These are phyloP conservation scores for Theileria sp. DNA, from an alignment of 169 alveolate genomes.

Conservation along the genomic window DNA sequence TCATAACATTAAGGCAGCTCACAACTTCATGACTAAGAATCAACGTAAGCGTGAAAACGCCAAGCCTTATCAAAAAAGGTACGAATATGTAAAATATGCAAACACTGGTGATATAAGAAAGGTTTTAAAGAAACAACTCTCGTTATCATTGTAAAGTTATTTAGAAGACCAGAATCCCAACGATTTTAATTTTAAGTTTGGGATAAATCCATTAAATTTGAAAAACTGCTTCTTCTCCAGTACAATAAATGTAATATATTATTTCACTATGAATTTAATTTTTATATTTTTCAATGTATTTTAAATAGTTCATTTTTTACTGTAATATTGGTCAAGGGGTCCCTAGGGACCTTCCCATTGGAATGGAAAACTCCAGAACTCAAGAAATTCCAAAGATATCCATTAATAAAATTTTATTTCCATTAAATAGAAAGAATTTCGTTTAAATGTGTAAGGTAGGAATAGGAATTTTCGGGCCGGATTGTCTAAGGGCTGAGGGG, in stretches of 20 bases:
- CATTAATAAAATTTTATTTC: neutral
- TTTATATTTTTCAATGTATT: no score
- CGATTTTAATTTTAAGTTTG: neutral
- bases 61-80: slow-evolving; percentile 30
- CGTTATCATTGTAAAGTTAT: neutral
- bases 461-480: neutral
- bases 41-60: slow-evolving; percentile 69
- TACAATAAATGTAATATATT: neutral
- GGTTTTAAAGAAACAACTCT: slow-evolving; percentile 48
- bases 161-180: neutral
- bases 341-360: neutral
- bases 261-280: neutral
- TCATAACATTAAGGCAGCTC: slow-evolving; percentile 73
- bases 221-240: neutral
- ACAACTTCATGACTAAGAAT: slow-evolving; percentile 76
- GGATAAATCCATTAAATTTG: neutral
- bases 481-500: slow-evolving; percentile 55
- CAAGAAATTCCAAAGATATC: neutral
- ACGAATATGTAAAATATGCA: slow-evolving; percentile 64
- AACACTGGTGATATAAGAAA: slow-evolving; percentile 58
- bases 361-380: neutral
- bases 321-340: neutral
- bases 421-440: neutral
- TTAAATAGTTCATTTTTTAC: neutral
- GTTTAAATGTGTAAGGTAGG: neutral